Evolutionary conservation across 768 basidiomycete species (phyloP), one percentile per base, ranked within the genome.

Genomic region (Russula sp.): DNA sequence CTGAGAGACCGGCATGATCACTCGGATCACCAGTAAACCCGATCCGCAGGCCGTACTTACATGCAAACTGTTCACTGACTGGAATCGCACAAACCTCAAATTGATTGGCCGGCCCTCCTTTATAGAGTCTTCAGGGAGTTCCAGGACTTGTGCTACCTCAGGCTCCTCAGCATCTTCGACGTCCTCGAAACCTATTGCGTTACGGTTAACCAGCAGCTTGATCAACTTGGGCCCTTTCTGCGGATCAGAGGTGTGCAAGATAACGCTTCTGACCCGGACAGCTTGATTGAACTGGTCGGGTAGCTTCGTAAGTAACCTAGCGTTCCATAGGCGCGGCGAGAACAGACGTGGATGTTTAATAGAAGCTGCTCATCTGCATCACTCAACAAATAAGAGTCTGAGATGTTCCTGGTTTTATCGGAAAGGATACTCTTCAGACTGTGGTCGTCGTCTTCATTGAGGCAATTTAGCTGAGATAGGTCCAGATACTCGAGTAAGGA

Each of bases 341-440:
- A 27, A 77, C 83, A 68, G 69, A 88, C 87, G n/a, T 80, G 77
- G 58, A 91, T 79, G 68, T 77, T 88, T 53, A 91, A 62, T 31
- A 91, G 74, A 7, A 91, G 77, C 71, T 91, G 85, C 66, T 86
- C 89, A 66, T 91, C 89, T 2, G 80, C 82, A 70, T 90, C 87
- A 68, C 86, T 88, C 64, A 82, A 76, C 59, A 90, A 77, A 72
- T 80, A 85, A 34, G 73, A 74, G 20, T 59, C 45, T 34, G 75
- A 68, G 1, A 75, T 77, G 72, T 87, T 87, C 57, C 70, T 73
- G 14, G 72, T 71, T 67, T 77, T 84, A 45, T 54, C 27, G 0
- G 70, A 65, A 16, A 88, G 65, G 60, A 90, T 79, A 27, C 79
- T 75, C 65, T 79, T 78, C 51, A 90, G 70, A 40, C 78, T 76